Evolutionary conservation across 257 asterid species (phyloP), one percentile per base, ranked within the genome.

Genomic region (Parsonsia alboflavescens): DNA sequence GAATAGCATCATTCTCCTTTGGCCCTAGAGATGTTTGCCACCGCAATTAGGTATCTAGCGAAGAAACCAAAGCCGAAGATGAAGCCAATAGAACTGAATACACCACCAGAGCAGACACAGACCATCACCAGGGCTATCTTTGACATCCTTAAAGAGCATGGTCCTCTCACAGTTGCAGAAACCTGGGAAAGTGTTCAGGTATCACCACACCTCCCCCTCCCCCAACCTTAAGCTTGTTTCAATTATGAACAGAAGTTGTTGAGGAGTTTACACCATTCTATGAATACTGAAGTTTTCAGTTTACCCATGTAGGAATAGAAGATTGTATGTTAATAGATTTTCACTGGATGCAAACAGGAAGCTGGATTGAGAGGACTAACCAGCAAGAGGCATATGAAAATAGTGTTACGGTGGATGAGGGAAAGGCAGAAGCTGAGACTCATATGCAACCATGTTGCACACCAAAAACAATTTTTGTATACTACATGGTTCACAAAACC

Each of bases 101-200:
- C 89, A 30, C 99, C 99, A 7, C 93, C 93, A 0, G 99, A 91
- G 85, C 99, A 90, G 77, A 90, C 97, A 1, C 97, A 90, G 85
- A 89, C 97, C 22, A 90, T 94, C 78, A 89, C 97, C 5, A 81
- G 99, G 80, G 89, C 80, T 49, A 88, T 94, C 66, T 92, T 94
- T 48, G 91, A 91, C 81, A 72, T 94, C 75, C 85, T 94, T 76
- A 94, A 90, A 86, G 99, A 90, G 50, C 96, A 94, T 68, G 97
- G 97, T 39, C 97, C 97, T 62, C 83, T 94, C 67, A 85, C 92
- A 61, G 80, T 94, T 71, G 83, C 90, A 7, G 97, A 94, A 67
- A 94, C 95, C 6, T 94, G 97, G 99, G 96, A 94, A 36, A 97
- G 85, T 59, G 89, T 94, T 69, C 89, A 94, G 97, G 97, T 94